Evolutionary conservation across 1,284 basidiomycete genomes (phyloP).

Genomic region (Ustilago sp.): DNA sequence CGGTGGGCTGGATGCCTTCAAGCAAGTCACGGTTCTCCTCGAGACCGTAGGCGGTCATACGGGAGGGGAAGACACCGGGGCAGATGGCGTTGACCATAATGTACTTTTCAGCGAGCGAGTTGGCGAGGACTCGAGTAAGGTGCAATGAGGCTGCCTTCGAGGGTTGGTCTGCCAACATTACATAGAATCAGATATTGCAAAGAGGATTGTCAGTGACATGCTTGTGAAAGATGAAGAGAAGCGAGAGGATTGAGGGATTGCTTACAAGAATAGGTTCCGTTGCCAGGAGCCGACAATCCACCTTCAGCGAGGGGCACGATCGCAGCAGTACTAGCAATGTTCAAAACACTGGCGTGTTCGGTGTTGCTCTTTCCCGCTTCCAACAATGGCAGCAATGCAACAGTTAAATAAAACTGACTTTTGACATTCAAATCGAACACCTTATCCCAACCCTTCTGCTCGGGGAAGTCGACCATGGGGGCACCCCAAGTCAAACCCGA

Average conservation of each 20-base stretch:
- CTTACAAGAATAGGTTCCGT: conserved; percentile 85
- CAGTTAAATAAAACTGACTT: conserved; percentile 68
- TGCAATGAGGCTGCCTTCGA: conserved; percentile 83
- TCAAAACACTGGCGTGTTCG: conserved; percentile 77
- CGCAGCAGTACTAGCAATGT: conserved; percentile 82
- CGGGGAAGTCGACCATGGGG: conserved; percentile 78
- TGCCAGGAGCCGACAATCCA: conserved; percentile 74
- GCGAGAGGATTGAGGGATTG: not conserved
- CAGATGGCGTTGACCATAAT: conserved; percentile 81
- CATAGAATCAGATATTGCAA: not conserved
- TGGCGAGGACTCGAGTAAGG: conserved; percentile 80
- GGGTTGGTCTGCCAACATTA: conserved; percentile 70
- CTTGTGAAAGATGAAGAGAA: not conserved
- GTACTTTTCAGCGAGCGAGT: conserved; percentile 75
- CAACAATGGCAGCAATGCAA: conserved; percentile 64
- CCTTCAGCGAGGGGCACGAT: conserved; percentile 74
- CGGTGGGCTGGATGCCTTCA: conserved; percentile 65
- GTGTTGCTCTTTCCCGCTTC: conserved; percentile 61
- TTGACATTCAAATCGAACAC: conserved; percentile 68
- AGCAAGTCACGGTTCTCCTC: conserved; percentile 71
- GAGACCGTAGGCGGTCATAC: conserved; percentile 85
- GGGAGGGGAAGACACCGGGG: conserved; percentile 83
- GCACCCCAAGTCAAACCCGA: conserved; percentile 80
- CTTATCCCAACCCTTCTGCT: conserved; percentile 79
- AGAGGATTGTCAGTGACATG: conserved; percentile 8